Conservation (phyloP, 148 eudicot species). For the Rhododendron mucronatum region DNA sequence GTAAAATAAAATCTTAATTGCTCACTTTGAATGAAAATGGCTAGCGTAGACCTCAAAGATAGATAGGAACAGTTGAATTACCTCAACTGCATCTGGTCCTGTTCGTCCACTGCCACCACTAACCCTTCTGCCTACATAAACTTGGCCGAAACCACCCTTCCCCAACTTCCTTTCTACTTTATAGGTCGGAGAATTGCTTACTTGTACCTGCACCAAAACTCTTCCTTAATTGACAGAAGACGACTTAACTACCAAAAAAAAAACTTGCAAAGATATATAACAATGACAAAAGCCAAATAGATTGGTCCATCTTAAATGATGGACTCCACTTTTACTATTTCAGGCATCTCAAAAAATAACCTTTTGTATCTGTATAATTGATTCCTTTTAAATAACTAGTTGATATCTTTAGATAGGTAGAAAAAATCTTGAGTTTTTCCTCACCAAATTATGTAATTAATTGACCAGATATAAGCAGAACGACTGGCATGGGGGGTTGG, state of each 20-base stretch:
- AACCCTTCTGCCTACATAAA: conserved; percentile 82
- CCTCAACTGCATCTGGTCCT: conserved; percentile 95
- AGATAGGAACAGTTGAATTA: conserved; percentile 18
- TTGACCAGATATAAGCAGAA: not conserved
- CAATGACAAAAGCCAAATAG: not conserved
- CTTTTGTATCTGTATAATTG: not conserved
- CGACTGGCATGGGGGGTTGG: not conserved
- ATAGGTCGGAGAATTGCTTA: conserved; percentile 74
- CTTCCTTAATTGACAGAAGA: not conserved
- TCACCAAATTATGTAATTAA: not conserved
- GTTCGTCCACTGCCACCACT: conserved; percentile 73
- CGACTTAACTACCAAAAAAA: not conserved
- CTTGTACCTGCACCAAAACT: conserved; percentile 66
- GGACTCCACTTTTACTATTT: not conserved
- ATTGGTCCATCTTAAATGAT: not conserved
- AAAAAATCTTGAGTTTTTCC: not conserved
- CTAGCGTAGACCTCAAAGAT: not conserved
- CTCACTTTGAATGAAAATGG: not conserved
- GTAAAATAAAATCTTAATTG: conserved; percentile 6
- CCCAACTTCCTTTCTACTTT: conserved; percentile 87
- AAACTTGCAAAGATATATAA: not conserved
- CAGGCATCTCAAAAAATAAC: not conserved
- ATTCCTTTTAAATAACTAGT: not conserved
- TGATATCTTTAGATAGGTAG: not conserved
- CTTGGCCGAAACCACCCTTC: conserved; percentile 98